A percentile compares a stretch with the other conserved stretches of the same genome.
Evolutionary conservation across 2,329 filamentous ascomycete species (phyloP).

Genomic region (Byssothecium circinans): DNA sequence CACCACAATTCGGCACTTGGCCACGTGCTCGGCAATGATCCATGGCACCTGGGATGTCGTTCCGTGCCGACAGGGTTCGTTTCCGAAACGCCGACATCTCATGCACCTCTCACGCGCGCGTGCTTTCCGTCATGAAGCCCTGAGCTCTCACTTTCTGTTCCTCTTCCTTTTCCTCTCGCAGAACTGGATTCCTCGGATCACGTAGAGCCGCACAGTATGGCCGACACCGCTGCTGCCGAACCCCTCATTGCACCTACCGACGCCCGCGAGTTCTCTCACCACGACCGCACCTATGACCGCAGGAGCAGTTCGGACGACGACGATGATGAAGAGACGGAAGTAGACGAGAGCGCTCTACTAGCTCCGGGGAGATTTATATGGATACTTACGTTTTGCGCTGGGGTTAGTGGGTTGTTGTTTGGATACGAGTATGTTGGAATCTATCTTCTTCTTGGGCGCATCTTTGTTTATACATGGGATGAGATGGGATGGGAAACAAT

Average conservation of each 20-base stretch:
- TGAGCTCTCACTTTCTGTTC: not conserved
- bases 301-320: slow-evolving; percentile 15
- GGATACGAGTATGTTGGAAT: slow-evolving; percentile 57
- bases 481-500: not conserved
- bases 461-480: not conserved
- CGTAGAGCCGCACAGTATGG: slow-evolving; percentile 33
- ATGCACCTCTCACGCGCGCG: not conserved
- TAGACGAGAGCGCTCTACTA: slow-evolving; percentile 35
- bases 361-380: slow-evolving; percentile 53
- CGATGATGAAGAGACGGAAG: slow-evolving; percentile 23
- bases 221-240: slow-evolving; percentile 33
- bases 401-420: slow-evolving; percentile 61
- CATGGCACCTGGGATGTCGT: no score
- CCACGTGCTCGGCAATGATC: not conserved
- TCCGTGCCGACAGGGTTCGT: not conserved
- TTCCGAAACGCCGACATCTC: slow-evolving; percentile 2
- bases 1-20: not conserved
- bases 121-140: not conserved
- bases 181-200: slow-evolving; percentile 16
- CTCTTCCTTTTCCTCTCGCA: not conserved
- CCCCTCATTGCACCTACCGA: slow-evolving; percentile 29
- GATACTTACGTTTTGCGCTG: slow-evolving; percentile 59
- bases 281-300: not conserved
- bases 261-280: slow-evolving; percentile 12
- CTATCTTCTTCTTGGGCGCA: not conserved